These are phyloP conservation scores for Saccharum hybrid DNA, from an alignment of 202 grass and related monocot genomes.

Conservation along the genomic window DNA sequence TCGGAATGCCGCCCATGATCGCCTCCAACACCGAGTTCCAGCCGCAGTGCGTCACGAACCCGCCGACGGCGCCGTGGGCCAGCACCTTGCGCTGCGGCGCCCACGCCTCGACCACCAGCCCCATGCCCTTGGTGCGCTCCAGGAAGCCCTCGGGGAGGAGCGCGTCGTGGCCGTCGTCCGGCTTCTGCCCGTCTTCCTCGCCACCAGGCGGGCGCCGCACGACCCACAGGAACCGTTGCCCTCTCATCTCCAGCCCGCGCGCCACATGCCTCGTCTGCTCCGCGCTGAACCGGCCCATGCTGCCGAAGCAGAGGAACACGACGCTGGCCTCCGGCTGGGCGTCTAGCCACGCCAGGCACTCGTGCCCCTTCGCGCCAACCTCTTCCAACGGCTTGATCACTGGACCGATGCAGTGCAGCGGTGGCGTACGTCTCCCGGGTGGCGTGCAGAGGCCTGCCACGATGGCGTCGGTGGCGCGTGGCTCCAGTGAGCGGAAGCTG, in stretches of 20 bases:
- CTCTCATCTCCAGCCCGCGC: constrained; percentile 23
- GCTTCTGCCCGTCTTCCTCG: not conserved
- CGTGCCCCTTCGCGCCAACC: not conserved
- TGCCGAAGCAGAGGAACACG: constrained; percentile 62
- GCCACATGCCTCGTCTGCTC: constrained; percentile 34
- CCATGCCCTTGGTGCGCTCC: constrained; percentile 31
- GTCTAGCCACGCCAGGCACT: constrained; percentile 52
- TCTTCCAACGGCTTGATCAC: constrained; percentile 1
- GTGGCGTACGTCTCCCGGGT: not conserved
- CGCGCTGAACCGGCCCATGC: constrained; percentile 12
- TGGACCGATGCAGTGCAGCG: constrained; percentile 45
- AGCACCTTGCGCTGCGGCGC: constrained; percentile 59
- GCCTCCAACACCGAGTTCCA: constrained; percentile 73
- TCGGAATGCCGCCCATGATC: constrained; percentile 45
- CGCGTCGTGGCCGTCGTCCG: not conserved
- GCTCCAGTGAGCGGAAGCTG: constrained; percentile 59
- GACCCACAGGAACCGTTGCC: constrained; percentile 51
- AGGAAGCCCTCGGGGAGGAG: constrained; percentile 29
- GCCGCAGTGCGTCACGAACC: constrained; percentile 67
- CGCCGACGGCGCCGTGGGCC: constrained; percentile 46
- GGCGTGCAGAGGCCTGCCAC: constrained; percentile 23
- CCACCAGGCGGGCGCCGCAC: constrained; percentile 7
- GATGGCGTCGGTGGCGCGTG: constrained; percentile 12
- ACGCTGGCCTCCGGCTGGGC: constrained; percentile 44
- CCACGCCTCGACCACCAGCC: constrained; percentile 61